Base-by-base conservation (phyloP, 2,329 filamentous ascomycete species). In the Zasmidium citrigriseum region DNA sequence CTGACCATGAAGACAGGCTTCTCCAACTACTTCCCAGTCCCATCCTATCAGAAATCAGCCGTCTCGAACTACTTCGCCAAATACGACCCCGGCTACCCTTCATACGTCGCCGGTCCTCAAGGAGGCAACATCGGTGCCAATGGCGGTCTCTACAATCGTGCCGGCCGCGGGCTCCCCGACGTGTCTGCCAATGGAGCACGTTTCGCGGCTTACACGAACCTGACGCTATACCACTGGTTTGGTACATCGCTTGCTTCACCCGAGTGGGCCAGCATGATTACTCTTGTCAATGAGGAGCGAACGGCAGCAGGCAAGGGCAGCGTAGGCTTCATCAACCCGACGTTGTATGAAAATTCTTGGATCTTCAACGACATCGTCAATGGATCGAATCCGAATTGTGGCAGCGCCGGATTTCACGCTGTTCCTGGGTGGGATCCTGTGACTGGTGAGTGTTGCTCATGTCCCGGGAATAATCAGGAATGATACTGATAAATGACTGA, bases 41-140 rank as follows among this genome's bases (percentile, higher is more conserved):
- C 41, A 0, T 62, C 67, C 10, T 84, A 83, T 66, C 82, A 84
- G 63, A 58, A 66, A 1, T 46, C 64, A 2, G 74, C 73, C 1
- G 73, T 79, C 1, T 46, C 47, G 9, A 54, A 63, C 9, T 79
- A 75, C 73, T 70, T 70, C 18, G 54, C 53, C 4, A 52, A 61
- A 2, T 54, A 69, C 53, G 59, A 67, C 18, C 67, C 67, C 2
- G 54, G 46, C 4, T 60, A 64, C 16, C 59, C 62, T 1, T 66
- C 59, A 52, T 71, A 71, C 45, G 58, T 58, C 54, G 48, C 45
- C 12, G 50, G 64, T 21, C 55, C 61, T 41, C 54, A 57, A 44
- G 62, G 58, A n/a, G 57, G 57, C 34, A 64, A 64, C 50, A 58
- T 65, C 18, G 65, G 66, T 2, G 61, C 49, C 2, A 59, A 65